Evolutionary conservation across 306 rosid genomes (phyloP).

Genomic region (Medicago lupulina): DNA sequence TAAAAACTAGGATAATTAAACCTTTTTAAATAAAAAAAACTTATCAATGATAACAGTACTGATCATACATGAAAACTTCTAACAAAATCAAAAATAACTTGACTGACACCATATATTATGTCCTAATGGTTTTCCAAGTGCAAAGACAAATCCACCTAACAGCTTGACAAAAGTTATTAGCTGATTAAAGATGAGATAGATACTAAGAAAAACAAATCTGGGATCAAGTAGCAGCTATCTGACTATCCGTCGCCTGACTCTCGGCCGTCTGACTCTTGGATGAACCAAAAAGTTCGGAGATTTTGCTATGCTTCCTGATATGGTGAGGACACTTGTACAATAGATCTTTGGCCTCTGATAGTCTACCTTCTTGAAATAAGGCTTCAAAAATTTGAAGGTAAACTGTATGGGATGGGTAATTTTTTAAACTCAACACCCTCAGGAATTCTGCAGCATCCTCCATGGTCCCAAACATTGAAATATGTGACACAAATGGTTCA

Average conservation of each 20-base stretch:
- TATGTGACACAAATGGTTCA: slow-evolving; percentile 64
- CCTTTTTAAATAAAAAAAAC: slow-evolving; percentile 39
- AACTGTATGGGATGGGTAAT: slow-evolving; percentile 55
- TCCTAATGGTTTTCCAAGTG: not conserved
- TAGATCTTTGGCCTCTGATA: slow-evolving; percentile 76
- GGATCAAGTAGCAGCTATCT: slow-evolving; percentile 39
- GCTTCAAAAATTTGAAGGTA: slow-evolving; percentile 65
- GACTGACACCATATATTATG: not conserved
- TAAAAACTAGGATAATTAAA: slow-evolving; percentile 27
- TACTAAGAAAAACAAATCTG: not conserved
- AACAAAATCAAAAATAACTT: slow-evolving; percentile 26
- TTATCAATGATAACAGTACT: slow-evolving; percentile 14
- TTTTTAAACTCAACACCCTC: slow-evolving; percentile 63
- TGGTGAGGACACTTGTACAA: slow-evolving; percentile 82
- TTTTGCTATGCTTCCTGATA: slow-evolving; percentile 56
- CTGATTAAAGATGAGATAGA: not conserved
- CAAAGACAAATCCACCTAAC: slow-evolving; percentile 30
- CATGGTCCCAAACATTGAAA: slow-evolving; percentile 75
- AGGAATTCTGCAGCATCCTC: slow-evolving; percentile 72
- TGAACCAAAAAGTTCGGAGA: slow-evolving; percentile 74
- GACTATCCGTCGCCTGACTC: slow-evolving; percentile 21
- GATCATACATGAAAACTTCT: slow-evolving; percentile 28
- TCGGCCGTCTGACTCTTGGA: slow-evolving; percentile 27
- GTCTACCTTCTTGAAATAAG: slow-evolving; percentile 78
- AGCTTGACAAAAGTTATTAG: slow-evolving; percentile 38